These are phyloP conservation scores for Phaeotremella fagi DNA, from an alignment of 768 basidiomycete genomes.

Conservation along the genomic window DNA sequence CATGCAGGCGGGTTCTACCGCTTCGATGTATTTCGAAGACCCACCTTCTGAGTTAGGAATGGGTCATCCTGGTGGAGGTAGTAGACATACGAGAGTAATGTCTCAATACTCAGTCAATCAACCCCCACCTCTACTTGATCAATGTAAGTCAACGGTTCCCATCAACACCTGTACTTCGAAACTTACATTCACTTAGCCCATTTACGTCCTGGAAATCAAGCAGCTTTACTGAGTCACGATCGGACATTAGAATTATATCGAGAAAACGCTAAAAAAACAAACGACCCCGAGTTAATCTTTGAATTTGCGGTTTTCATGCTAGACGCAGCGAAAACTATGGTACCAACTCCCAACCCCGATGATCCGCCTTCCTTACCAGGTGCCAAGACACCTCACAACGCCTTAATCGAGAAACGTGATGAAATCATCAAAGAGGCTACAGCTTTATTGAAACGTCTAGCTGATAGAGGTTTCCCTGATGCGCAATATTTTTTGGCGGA, in stretches of 20 bases:
- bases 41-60: conserved; percentile 13
- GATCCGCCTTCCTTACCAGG: conserved; percentile 56
- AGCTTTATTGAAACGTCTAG: conserved; percentile 77
- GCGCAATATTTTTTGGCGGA: conserved; percentile 98
- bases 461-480: conserved; percentile 87
- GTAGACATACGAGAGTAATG: neutral
- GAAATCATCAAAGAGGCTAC: conserved; percentile 86
- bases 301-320: conserved; percentile 99
- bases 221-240: conserved; percentile 87
- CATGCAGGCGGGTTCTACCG: neutral
- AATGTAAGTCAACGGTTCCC: conserved; percentile 40
- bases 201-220: conserved; percentile 85
- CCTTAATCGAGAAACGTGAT: conserved; percentile 52
- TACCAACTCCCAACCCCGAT: conserved; percentile 52
- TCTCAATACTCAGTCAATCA: conserved; percentile 18
- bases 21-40: conserved; percentile 18
- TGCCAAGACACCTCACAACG: conserved; percentile 13
- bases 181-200: conserved; percentile 53
- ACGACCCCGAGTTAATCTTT: conserved; percentile 94
- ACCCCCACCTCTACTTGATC: conserved; percentile 43
- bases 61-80: conserved; percentile 8
- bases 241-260: conserved; percentile 96
- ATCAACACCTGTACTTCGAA: neutral
- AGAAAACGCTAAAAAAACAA: conserved; percentile 95
- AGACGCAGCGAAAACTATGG: conserved; percentile 87